These are phyloP conservation scores for Pestalotiopsis sp. DNA, from an alignment of 2,329 filamentous ascomycete genomes.

Conservation along the genomic window DNA sequence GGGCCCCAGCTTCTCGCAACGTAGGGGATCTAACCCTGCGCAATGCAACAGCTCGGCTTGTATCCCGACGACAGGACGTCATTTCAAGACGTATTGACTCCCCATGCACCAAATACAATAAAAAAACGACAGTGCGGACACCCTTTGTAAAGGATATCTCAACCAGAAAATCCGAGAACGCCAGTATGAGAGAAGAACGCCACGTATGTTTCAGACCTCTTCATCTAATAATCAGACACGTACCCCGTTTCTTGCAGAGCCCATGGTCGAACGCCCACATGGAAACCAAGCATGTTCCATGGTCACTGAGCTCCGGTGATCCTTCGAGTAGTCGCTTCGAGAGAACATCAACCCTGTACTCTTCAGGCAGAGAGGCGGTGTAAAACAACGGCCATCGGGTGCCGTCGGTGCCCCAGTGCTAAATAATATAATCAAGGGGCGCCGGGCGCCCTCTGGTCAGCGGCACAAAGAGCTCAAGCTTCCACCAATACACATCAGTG, in stretches of 20 bases:
- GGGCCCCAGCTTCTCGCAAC: not conserved
- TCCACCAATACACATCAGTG: conserved; percentile 21
- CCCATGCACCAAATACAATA: not conserved
- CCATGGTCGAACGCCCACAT: conserved; percentile 1
- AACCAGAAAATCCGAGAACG: not conserved
- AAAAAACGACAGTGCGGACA: not conserved
- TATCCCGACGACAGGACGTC: not conserved
- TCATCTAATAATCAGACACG: not conserved
- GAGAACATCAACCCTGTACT: not conserved
- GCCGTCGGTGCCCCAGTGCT: not conserved
- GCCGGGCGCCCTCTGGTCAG: not conserved
- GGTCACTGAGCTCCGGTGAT: not conserved
- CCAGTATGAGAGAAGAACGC: not conserved
- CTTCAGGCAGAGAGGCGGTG: not conserved
- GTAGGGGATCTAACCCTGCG: not conserved
- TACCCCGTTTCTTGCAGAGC: not conserved
- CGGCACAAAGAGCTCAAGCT: not conserved
- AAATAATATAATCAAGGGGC: not conserved
- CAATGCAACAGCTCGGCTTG: not conserved
- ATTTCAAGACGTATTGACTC: not conserved
- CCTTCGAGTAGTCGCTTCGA: not conserved
- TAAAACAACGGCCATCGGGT: not conserved
- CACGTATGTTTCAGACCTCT: not conserved
- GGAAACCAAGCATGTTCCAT: not conserved
- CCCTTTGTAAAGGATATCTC: not conserved